Conservation (phyloP, 768 basidiomycete genomes). For the Agaricus blazei region DNA sequence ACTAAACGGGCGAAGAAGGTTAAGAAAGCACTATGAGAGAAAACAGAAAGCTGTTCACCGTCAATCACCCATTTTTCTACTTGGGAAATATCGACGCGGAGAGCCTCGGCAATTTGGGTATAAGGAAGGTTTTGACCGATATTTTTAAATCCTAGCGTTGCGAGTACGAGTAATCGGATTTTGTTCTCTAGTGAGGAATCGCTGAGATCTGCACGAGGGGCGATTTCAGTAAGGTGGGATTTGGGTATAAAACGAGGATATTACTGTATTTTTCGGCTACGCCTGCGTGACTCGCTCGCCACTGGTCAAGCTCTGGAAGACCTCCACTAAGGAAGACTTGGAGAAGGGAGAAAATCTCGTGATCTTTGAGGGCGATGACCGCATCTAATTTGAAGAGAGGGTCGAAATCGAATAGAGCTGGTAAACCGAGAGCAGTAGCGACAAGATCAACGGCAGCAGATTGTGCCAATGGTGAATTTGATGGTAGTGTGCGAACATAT, state of each 20-base stretch:
- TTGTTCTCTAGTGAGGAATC: constrained; percentile 63
- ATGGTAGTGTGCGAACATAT: constrained; percentile 56
- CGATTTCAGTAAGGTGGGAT: not conserved
- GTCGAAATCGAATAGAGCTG: constrained; percentile 77
- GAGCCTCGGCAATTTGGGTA: constrained; percentile 55
- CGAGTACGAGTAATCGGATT: constrained; percentile 71
- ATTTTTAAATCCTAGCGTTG: constrained; percentile 72
- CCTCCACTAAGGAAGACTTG: constrained; percentile 69
- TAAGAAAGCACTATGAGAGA: not conserved
- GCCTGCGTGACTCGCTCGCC: constrained; percentile 47
- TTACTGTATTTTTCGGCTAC: constrained; percentile 55
- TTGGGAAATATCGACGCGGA: constrained; percentile 58
- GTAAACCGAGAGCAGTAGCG: constrained; percentile 58
- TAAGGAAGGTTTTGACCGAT: constrained; percentile 74
- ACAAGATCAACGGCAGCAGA: constrained; percentile 57
- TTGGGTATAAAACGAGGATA: constrained; percentile 16
- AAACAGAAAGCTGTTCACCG: constrained; percentile 37
- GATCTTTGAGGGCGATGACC: constrained; percentile 57
- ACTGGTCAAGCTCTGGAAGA: constrained; percentile 54
- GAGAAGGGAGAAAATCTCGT: constrained; percentile 71
- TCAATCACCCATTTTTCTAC: constrained; percentile 90
- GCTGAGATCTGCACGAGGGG: constrained; percentile 45
- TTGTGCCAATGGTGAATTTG: constrained; percentile 45
- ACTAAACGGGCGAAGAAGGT: constrained; percentile 34
- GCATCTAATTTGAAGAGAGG: constrained; percentile 72